A percentile compares a stretch with the other conserved stretches of the same genome.
phyloP scores from a whole-genome alignment of 2,329 filamentous ascomycete species.

The Aspergillus pseudoglaucus region DNA sequence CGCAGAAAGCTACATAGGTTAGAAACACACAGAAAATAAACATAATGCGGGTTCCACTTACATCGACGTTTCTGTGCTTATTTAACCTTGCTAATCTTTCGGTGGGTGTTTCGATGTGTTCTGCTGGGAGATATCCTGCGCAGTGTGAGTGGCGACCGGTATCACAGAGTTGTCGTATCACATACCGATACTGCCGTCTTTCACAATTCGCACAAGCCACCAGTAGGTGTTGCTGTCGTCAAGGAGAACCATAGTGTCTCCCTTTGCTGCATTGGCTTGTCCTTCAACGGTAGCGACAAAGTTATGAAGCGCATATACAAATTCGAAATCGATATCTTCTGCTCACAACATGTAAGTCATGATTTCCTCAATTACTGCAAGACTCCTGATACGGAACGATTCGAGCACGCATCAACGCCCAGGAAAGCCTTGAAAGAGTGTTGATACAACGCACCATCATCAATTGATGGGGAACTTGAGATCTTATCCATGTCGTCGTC shows the following conservation, averaged over 20 bases:
- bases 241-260: conserved; percentile 95
- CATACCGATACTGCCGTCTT: conserved; percentile 87
- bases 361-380: neutral
- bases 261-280: conserved; percentile 96
- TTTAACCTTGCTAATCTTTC: conserved; percentile 89
- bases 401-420: neutral
- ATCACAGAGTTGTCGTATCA: conserved; percentile 29
- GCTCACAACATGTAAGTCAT: conserved; percentile 71
- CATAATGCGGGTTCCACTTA: conserved; percentile 42
- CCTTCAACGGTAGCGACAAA: conserved; percentile 97
- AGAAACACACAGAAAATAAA: conserved; percentile 6
- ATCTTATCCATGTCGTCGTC: conserved; percentile 98
- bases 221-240: conserved; percentile 99
- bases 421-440: neutral
- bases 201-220: conserved; percentile 97
- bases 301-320: conserved; percentile 95
- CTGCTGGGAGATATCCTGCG: conserved; percentile 85
- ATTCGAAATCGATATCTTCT: conserved; percentile 99
- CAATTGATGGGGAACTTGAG: conserved; percentile 96
- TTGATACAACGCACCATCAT: conserved; percentile 76
- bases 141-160: conserved; percentile 31
- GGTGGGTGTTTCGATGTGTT: conserved; percentile 97
- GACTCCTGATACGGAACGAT: neutral
- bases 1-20: conserved; percentile 52
- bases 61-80: conserved; percentile 97